Evolutionary conservation across 1,284 basidiomycete species (phyloP), one percentile per base, ranked within the genome.

Genomic region (Puccinia horiana): DNA sequence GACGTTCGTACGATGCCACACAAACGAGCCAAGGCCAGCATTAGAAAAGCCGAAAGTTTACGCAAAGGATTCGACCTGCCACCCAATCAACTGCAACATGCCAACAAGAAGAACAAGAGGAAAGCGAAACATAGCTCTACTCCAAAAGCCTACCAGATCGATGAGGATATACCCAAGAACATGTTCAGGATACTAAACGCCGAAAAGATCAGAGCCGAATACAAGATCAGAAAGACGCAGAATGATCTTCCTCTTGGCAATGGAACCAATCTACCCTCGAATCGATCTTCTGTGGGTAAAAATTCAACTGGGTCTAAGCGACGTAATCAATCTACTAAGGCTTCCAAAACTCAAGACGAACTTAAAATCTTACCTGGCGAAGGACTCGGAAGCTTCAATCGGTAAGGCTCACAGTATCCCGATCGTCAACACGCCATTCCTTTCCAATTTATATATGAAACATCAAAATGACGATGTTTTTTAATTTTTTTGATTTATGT

Each of bases 101-200:
- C 37, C 42, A 79, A 44, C 65, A 52, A 42, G 54, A 74, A 56
- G 61, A 79, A 67, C 9, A 56, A 74, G 35, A 29, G 47, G n/a
- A 79, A 69, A 42, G 67, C 70, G 49, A 79, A 79, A 40, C 37
- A 67, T 18, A 40, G 14, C 12, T 32, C 61, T 40, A 49, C 9
- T 37, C 26, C 29, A 35, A 40, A 52, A 54, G 37, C 32, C 14
- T 52, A 37, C 23, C n/a, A 70, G 29, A 70, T 47, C 47, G 29
- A 20, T 79, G 20, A 70, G 23, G 63, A 77, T 3, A 56, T 79
- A n/a, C 65, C 76, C 47, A 67, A 79, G 26, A 79, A 79, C 47
- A 79, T 79, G 76, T 79, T 69, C 54, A 79, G 76, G 40, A 79
- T 79, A 1, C 52, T 79, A 26, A 79, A 79, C 40, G 63, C 76